A percentile compares a stretch with the other conserved stretches of the same genome.
Evolutionary conservation across 345 rosid species (phyloP).

Genomic region (Hibiscus tridactylites): DNA sequence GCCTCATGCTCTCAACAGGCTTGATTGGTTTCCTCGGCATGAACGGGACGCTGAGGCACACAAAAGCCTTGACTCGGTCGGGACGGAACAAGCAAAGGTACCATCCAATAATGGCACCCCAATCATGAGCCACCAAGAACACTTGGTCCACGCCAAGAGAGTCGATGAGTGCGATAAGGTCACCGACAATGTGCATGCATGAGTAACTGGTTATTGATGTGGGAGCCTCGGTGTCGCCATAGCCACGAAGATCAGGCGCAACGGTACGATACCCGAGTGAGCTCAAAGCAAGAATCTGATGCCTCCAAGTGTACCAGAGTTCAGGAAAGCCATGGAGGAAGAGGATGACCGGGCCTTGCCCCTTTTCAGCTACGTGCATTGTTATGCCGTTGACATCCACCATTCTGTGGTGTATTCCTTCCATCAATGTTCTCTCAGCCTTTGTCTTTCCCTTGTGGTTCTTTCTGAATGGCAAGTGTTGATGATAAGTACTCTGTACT

Average conservation of each 20-base stretch:
- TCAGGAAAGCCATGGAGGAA: conserved; percentile 87
- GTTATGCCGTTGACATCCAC: conserved; percentile 56
- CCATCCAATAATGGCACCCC: conserved; percentile 80
- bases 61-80: conserved; percentile 53
- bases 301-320: conserved; percentile 85
- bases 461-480: not conserved
- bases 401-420: conserved; percentile 42
- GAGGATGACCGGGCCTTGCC: conserved; percentile 46
- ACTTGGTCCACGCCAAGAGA: conserved; percentile 46
- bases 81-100: conserved; percentile 63
- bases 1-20: conserved; percentile 44
- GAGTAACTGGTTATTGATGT: conserved; percentile 38
- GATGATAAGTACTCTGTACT: not conserved
- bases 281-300: conserved; percentile 53
- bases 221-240: conserved; percentile 59
- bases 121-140: conserved; percentile 67
- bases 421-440: conserved; percentile 22
- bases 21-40: conserved; percentile 56
- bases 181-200: conserved; percentile 51
- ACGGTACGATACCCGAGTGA: conserved; percentile 53
- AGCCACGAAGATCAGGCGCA: conserved; percentile 83
- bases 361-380: conserved; percentile 73
- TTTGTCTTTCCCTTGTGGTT: not conserved
- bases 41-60: conserved; percentile 59
- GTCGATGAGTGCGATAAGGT: conserved; percentile 51